Conservation (phyloP, 2,329 filamentous ascomycete species). For the Ophiobolus disseminans region DNA sequence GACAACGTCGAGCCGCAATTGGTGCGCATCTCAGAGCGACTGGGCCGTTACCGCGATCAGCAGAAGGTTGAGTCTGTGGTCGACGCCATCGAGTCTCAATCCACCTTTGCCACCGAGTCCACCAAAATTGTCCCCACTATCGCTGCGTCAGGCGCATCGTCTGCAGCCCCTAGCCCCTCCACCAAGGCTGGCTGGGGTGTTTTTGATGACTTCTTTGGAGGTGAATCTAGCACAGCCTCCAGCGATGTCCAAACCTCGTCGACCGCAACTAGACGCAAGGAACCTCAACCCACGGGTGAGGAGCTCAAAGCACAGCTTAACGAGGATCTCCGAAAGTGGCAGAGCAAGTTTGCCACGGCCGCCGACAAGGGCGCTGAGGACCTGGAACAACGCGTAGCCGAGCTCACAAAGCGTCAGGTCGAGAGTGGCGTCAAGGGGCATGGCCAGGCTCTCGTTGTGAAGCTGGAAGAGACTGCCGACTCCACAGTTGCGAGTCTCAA, state of each 20-base stretch:
- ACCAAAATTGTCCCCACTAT: slow-evolving; percentile 27
- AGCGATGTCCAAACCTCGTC: slow-evolving; percentile 24
- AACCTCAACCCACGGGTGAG: slow-evolving; percentile 36
- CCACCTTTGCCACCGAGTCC: slow-evolving; percentile 18
- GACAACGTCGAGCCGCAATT: slow-evolving; percentile 96
- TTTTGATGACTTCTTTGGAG: slow-evolving; percentile 39
- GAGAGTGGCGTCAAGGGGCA: slow-evolving; percentile 69
- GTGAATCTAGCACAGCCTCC: slow-evolving; percentile 29
- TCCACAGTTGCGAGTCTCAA: slow-evolving; percentile 72
- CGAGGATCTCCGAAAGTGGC: slow-evolving; percentile 83
- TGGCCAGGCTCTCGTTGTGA: slow-evolving; percentile 70
- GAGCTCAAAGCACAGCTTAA: slow-evolving; percentile 68
- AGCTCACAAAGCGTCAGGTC: slow-evolving; percentile 77
- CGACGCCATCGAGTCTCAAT: slow-evolving; percentile 58
- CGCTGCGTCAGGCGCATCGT: slow-evolving; percentile 28
- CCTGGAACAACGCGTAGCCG: slow-evolving; percentile 66
- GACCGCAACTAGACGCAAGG: slow-evolving; percentile 22
- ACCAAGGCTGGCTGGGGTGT: slow-evolving; percentile 38
- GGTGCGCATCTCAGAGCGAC: slow-evolving; percentile 85
- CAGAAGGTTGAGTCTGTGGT: slow-evolving; percentile 67
- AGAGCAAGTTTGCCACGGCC: slow-evolving; percentile 84
- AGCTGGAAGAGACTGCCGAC: slow-evolving; percentile 72
- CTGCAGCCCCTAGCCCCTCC: slow-evolving; percentile 27
- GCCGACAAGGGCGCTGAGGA: slow-evolving; percentile 83
- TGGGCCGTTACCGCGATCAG: slow-evolving; percentile 76